Percentiles rank a stretch among this genome's conserved stretches.
Evolutionary conservation across 257 asterid genomes (phyloP).

Genomic region (Osmanthus fragrans): DNA sequence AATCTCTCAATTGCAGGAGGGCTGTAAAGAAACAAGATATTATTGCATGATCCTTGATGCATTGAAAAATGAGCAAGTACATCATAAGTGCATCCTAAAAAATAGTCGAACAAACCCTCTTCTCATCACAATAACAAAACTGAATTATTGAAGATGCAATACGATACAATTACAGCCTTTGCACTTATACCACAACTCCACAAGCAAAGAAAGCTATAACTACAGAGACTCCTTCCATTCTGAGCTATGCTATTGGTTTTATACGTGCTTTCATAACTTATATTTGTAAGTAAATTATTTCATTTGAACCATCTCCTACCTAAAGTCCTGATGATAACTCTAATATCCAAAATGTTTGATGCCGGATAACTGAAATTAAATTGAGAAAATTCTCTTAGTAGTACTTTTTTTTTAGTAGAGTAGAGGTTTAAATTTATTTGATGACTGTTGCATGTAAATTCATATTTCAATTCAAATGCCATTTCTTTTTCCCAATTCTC

Average conservation of each 20-base stretch:
- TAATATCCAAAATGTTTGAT: background rate
- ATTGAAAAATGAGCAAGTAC: background rate
- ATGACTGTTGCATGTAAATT: background rate
- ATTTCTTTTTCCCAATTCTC: background rate
- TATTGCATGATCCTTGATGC: background rate
- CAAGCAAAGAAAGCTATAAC: background rate
- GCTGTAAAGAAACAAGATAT: conserved; percentile 39
- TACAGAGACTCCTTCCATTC: background rate
- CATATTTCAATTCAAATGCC: background rate
- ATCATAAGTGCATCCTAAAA: background rate
- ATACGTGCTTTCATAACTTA: background rate
- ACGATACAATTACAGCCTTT: background rate
- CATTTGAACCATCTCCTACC: background rate
- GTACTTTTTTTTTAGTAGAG: background rate
- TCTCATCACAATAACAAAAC: background rate
- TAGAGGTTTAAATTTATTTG: background rate
- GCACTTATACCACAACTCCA: background rate
- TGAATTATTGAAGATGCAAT: background rate
- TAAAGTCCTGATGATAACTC: background rate
- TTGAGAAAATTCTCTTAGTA: background rate
- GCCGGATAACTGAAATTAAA: no score
- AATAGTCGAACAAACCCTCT: background rate
- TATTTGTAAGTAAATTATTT: background rate
- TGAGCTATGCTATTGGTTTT: background rate
- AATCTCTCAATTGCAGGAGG: conserved; percentile 94